Evolutionary conservation across 768 basidiomycete genomes (phyloP), one percentile per base, ranked within the genome.

Genomic region (Vararia minispora): DNA sequence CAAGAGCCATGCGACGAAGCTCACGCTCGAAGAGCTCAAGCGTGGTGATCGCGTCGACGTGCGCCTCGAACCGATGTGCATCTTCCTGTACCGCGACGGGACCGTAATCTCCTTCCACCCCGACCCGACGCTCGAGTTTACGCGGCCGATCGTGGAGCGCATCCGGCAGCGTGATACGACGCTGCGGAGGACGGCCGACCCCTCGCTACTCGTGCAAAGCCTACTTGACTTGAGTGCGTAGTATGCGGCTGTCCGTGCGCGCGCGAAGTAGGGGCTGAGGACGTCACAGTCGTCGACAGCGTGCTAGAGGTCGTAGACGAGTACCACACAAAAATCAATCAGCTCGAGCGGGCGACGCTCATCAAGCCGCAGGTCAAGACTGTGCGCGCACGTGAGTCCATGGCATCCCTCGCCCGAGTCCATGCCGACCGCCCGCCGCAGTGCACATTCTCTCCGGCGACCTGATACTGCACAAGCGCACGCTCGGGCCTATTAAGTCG

Each of bases 381-480:
- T 17, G 81, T 86, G 11, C 63, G 69, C 32, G 58, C 65, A 26
- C 54, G 79, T 82, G 50, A 33, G 76, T 49, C 16, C 22, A 25
- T 20, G 13, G 8, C 16, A 5, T 24, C 36, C 8, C 12, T 23
- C n/a, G 17, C 1, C 26, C 17, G 11, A 29, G n/a, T 18, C 26
- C 5, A 38, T 37, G 4, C 14, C 26, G 12, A 20, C 20, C 33
- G 24, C 5, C 7, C 11, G 17, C 16, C 14, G 11, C 44, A 81
- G 79, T 87, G 29, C 83, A 85, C 49, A 80, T 87, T 40, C 64
- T 84, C 14, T 77, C 76, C 29, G 81, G 79, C 12, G 81, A 87
- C 48, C 65, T 87, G 4, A 76, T 75, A 40, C 58, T 83, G 33
- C 77, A 80, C 53, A 83, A 81, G 51, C 71, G 80, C 14, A 81